Conservation (phyloP, 352 stramenopile species). For the Globisporangium heterothallicum region DNA sequence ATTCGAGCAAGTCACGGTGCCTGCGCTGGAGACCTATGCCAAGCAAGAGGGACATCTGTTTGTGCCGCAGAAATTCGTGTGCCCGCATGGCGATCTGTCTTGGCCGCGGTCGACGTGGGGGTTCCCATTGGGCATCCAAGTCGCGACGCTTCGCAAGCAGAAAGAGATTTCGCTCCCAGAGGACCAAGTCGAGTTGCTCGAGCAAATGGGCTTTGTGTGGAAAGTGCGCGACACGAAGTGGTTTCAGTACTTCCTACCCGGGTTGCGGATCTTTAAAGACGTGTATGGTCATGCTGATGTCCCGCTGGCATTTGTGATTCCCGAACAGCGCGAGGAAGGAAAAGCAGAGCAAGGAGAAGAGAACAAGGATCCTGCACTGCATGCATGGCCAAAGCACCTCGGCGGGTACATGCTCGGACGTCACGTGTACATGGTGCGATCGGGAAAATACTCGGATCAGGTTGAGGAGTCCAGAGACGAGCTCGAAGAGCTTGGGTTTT, state of each 20-base stretch:
- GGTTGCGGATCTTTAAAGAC: slow-evolving; percentile 46
- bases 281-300: slow-evolving; percentile 57
- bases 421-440: slow-evolving; percentile 65
- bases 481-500: slow-evolving; percentile 55
- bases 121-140: slow-evolving; percentile 79
- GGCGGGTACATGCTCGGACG: slow-evolving; percentile 54
- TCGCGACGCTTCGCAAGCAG: slow-evolving; percentile 85
- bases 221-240: slow-evolving; percentile 69
- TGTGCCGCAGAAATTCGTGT: slow-evolving; percentile 91
- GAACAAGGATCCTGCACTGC: too few relatives aligned
- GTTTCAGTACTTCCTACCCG: slow-evolving; percentile 64
- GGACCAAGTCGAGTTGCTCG: slow-evolving; percentile 67
- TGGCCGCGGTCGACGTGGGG: slow-evolving; percentile 85
- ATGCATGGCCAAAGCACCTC: slow-evolving; percentile 43
- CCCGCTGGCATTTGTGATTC: slow-evolving; percentile 58
- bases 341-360: slow-evolving; percentile 7
- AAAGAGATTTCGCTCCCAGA: slow-evolving; percentile 34
- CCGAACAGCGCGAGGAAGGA: slow-evolving; percentile 5
- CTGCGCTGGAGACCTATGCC: slow-evolving; percentile 80
- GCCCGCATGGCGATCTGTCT: slow-evolving; percentile 48
- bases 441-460: slow-evolving; percentile 49
- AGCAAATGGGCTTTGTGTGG: slow-evolving; percentile 91
- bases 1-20: slow-evolving; percentile 52
- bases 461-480: slow-evolving; percentile 28
- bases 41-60: slow-evolving; percentile 80